Evolutionary conservation across 306 rosid genomes (phyloP).

Genomic region (Sechiopsis laciniata): DNA sequence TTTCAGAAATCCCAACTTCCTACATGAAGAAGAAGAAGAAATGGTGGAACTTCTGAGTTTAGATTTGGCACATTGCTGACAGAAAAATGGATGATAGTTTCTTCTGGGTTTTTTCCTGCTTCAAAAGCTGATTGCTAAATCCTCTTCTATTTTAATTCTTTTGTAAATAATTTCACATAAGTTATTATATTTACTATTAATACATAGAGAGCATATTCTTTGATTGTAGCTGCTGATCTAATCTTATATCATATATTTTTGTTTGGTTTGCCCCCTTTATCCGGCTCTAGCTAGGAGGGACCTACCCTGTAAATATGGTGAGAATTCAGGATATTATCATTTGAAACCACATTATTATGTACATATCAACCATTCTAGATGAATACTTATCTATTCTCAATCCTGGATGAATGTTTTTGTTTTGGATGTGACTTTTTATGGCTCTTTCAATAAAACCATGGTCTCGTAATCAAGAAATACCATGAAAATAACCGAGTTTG

Average conservation of each 20-base stretch:
- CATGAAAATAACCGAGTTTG: too few species aligned
- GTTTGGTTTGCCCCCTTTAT: not conserved
- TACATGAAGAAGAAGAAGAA: conserved; percentile 56
- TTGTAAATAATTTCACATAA: conserved; percentile 14
- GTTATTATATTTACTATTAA: not conserved
- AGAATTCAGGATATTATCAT: not conserved
- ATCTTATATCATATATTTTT: not conserved
- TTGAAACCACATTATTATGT: not conserved
- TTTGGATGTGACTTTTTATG: too few species aligned
- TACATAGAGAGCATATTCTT: conserved; percentile 6
- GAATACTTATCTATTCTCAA: too few species aligned
- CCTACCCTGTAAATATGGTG: not conserved
- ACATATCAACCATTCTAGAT: too few species aligned
- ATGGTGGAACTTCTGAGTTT: conserved; percentile 60
- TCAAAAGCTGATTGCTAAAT: not conserved
- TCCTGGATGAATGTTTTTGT: too few species aligned
- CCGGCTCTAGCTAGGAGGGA: not conserved
- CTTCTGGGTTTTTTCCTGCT: not conserved
- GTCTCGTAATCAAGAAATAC: too few species aligned
- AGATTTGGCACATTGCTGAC: conserved; percentile 5
- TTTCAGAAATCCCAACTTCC: conserved; percentile 41
- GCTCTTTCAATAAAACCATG: too few species aligned
- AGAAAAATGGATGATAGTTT: not conserved
- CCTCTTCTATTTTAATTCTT: not conserved
- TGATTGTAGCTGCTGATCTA: not conserved